A percentile compares a stretch with the other conserved stretches of the same genome.
Evolutionary conservation across 2,329 filamentous ascomycete genomes (phyloP).

Genomic region (Blastomyces emzantsi): DNA sequence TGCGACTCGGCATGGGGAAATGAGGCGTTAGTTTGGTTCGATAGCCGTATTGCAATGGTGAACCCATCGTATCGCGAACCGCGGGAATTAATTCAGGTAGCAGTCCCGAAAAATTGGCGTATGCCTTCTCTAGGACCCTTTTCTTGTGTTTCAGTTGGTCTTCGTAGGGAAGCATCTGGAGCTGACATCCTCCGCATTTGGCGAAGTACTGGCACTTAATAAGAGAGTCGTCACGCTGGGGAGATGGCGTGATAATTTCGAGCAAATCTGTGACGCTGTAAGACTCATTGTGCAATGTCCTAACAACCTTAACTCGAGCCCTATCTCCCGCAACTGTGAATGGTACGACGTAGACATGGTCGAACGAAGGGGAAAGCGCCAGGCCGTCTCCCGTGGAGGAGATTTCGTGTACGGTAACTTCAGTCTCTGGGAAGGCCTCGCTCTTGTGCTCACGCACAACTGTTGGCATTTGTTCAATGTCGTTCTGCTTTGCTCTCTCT

Average conservation of each 20-base stretch:
- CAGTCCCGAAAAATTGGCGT: conserved; percentile 79
- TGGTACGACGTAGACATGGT: conserved; percentile 74
- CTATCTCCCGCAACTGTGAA: conserved; percentile 81
- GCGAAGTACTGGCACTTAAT: conserved; percentile 81
- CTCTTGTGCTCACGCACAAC: conserved; percentile 46
- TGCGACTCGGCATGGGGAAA: conserved; percentile 68
- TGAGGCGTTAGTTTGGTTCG: conserved; percentile 95
- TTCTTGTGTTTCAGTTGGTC: conserved; percentile 81
- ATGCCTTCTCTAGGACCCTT: conserved; percentile 82
- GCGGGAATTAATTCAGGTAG: conserved; percentile 63
- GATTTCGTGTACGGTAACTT: conserved; percentile 70
- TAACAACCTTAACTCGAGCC: conserved; percentile 68
- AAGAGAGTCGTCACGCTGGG: conserved; percentile 65
- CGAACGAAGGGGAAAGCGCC: conserved; percentile 57
- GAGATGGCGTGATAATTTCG: conserved; percentile 62
- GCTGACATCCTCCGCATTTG: conserved; percentile 84
- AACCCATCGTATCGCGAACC: conserved; percentile 77
- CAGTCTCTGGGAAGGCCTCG: conserved; percentile 58
- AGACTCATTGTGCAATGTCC: conserved; percentile 54
- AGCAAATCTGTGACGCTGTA: conserved; percentile 78
- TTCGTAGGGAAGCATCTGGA: conserved; percentile 89
- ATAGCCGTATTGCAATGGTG: conserved; percentile 85
- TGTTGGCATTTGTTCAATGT: conserved; percentile 20
- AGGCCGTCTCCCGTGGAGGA: conserved; percentile 91
- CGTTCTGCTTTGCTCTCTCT: conserved; percentile 21